phyloP scores from a whole-genome alignment of 2,329 filamentous ascomycete genomes.

The Thyridium curvatum region DNA sequence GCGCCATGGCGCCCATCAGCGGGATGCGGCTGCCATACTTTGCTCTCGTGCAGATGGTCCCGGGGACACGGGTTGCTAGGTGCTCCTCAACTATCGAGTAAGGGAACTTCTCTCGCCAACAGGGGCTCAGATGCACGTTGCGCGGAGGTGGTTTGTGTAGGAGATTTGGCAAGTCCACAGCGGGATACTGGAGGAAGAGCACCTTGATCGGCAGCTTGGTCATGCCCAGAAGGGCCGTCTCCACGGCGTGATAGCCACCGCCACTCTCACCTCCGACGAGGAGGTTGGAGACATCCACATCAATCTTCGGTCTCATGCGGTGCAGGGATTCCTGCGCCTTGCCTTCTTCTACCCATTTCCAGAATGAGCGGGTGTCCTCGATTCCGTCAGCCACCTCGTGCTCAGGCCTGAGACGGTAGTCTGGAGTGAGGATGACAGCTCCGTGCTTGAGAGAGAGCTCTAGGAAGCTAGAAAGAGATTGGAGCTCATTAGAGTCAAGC shows the following conservation, averaged over 20 bases:
- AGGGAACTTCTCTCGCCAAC: background rate
- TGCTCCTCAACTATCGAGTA: conserved; percentile 3
- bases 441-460: conserved; percentile 6
- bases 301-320: background rate
- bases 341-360: conserved; percentile 5
- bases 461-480: conserved; percentile 2
- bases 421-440: conserved; percentile 23
- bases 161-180: background rate
- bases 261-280: conserved; percentile 4
- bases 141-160: no score
- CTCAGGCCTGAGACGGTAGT: conserved; percentile 9
- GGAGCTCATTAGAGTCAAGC: background rate
- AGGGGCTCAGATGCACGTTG: background rate
- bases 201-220: conserved; percentile 1
- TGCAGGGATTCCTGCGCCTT: background rate
- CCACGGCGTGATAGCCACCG: conserved; percentile 2
- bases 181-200: conserved; percentile 4
- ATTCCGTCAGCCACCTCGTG: conserved; percentile 4
- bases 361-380: conserved; percentile 7
- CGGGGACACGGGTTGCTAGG: conserved; percentile 1
- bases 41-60: conserved; percentile 1
- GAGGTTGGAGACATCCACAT: conserved; percentile 2
- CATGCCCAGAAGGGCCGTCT: conserved; percentile 5
- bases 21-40: background rate
- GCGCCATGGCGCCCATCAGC: background rate